Percentiles rank a stretch among this genome's conserved stretches.
Conservation (phyloP, 331 rosid species). For the Stylosanthes scabra region DNA sequence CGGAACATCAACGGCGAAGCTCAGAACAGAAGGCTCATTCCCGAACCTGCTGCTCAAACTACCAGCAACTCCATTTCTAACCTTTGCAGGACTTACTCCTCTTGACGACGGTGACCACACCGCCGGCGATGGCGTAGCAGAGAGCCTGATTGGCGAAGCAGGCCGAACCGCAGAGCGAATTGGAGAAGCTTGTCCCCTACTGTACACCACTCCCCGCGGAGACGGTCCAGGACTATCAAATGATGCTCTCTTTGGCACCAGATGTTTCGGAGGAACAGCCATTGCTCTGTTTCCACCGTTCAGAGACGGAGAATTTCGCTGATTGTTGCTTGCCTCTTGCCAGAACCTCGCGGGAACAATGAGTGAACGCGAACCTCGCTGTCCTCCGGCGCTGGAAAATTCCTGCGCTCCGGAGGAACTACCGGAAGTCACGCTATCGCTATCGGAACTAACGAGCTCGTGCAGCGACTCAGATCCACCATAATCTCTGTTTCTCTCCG, state of each 20-base stretch:
- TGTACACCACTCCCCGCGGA: conserved; percentile 62
- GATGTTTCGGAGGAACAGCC: conserved; percentile 50
- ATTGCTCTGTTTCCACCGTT: conserved; percentile 50
- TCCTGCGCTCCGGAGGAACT: conserved; percentile 57
- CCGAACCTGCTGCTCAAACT: conserved; percentile 47
- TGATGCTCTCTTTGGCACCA: conserved; percentile 47
- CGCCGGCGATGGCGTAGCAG: conserved; percentile 44
- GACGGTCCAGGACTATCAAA: conserved; percentile 65
- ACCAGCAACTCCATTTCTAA: conserved; percentile 52
- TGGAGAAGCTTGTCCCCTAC: conserved; percentile 65
- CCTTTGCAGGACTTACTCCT: conserved; percentile 77
- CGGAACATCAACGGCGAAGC: conserved; percentile 67
- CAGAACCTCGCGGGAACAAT: conserved; percentile 74
- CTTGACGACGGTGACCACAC: conserved; percentile 65
- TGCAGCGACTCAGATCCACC: conserved; percentile 52
- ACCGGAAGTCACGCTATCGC: conserved; percentile 78
- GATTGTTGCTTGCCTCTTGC: conserved; percentile 70
- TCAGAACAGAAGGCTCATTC: conserved; percentile 71
- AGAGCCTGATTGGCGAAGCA: conserved; percentile 70
- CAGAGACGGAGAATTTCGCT: conserved; percentile 57
- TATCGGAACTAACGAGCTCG: conserved; percentile 61
- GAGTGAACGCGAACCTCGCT: conserved; percentile 54
- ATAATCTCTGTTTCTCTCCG: conserved; percentile 44
- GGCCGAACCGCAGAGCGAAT: conserved; percentile 59
- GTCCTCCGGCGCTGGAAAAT: conserved; percentile 24